Base-by-base conservation (phyloP, 2,329 filamentous ascomycete genomes). In the Trichoderma koningii region DNA sequence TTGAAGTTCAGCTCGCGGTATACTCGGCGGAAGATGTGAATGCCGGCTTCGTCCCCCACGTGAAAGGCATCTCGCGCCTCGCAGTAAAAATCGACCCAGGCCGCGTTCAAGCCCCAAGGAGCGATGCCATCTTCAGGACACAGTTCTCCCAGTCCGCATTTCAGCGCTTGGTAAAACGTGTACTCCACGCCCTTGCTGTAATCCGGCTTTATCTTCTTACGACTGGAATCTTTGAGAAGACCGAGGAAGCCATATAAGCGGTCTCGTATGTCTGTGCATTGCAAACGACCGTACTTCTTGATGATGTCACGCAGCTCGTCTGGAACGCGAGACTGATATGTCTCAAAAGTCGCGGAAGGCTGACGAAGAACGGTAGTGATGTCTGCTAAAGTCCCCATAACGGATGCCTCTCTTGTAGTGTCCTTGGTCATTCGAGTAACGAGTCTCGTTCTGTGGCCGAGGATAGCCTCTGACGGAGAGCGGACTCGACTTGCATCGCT, bases 201-300 rank as follows among this genome's bases (percentile, higher is more conserved):
- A 15, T 57, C 55, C 7, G 41, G 38, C 12, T 57, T 47, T 26
- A 57, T n/a, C 2, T 28, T 30, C 3, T 44, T 30, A 17, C 55
- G 55, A 10, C 23, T 30, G 15, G 21, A 5, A 5, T 57, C 23
- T 12, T 57, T 19, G 0, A 57, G 55, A 17, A 57, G 38, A 12
- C 55, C 55, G 21, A 57, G 21, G 26, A 57, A 57, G 15, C 55
- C 55, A 5, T 57, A 57, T 21, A 57, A 30, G 7, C 41, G 55
- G 17, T 57, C 55, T 15, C 55, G 55, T 19, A 45, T 26, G 17
- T 57, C 55, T 45, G 55, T 26, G 55, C 55, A 57, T 19, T 44
- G 14, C 42, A 57, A 19, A 3, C 26, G 41, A 9, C 55, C 55
- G 23, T 45, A 57, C 15, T 45, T 45, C 7, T 23, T 41, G 26